Evolutionary conservation across 2,329 filamentous ascomycete genomes (phyloP).

Genomic region (Aspergillus quadricinctus): DNA sequence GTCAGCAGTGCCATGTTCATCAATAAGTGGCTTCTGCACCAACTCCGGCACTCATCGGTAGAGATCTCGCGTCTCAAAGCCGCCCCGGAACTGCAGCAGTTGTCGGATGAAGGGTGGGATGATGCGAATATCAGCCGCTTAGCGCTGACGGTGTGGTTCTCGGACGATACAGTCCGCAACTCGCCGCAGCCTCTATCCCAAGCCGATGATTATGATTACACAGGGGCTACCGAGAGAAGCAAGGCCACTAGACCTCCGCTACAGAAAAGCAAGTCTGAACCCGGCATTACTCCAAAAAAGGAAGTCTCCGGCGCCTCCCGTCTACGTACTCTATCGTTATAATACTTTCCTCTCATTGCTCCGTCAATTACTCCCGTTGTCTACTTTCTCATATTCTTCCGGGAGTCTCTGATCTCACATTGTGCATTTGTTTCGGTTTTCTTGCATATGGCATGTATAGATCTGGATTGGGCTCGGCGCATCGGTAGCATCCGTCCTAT

Average conservation of each 20-base stretch:
- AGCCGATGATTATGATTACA: not conserved
- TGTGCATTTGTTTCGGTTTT: not conserved
- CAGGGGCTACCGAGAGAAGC: not conserved
- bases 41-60: constrained; percentile 25
- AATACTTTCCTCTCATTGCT: not conserved
- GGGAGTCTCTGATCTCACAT: not conserved
- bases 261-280: not conserved
- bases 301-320: not conserved
- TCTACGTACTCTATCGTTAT: not conserved
- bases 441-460: not conserved
- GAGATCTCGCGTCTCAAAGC: constrained; percentile 22
- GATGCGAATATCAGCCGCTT: constrained; percentile 17
- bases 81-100: constrained; percentile 13
- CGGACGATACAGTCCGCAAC: constrained; percentile 11
- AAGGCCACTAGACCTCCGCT: not conserved
- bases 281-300: not conserved
- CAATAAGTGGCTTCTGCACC: constrained; percentile 30
- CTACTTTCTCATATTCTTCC: not conserved
- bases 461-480: not conserved
- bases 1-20: constrained; percentile 20
- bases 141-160: constrained; percentile 21
- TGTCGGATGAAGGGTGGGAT: constrained; percentile 16
- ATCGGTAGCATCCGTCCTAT: not conserved
- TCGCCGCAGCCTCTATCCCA: not conserved
- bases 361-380: not conserved